Evolutionary conservation across 441 rosid genomes (phyloP).

Genomic region (Populus trichocarpa): DNA sequence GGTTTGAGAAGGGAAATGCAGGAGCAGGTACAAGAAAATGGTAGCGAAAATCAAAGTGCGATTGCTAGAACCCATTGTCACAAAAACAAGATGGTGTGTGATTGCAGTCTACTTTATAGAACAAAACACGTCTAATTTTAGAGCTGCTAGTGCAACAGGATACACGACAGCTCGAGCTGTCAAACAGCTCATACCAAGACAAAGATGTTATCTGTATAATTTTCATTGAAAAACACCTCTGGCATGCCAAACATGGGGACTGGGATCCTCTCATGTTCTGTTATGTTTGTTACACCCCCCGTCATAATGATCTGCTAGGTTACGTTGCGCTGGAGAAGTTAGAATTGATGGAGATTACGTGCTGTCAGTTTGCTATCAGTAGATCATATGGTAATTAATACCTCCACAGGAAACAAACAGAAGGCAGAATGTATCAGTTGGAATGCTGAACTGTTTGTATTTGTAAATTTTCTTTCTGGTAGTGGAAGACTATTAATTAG

Average conservation of each 20-base stretch:
- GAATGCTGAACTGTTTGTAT: no score
- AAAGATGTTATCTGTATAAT: neutral
- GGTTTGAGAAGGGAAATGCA: neutral
- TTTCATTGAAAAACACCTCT: neutral
- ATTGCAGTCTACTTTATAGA: neutral
- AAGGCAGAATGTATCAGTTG: no score
- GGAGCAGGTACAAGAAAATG: neutral
- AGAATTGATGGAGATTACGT: neutral
- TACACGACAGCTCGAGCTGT: neutral
- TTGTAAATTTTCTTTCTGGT: no score
- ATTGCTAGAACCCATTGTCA: constrained; percentile 6
- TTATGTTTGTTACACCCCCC: neutral
- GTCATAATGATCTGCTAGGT: neutral
- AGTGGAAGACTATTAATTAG: no score
- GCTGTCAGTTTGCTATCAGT: no score
- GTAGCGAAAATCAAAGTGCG: neutral
- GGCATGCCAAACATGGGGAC: neutral
- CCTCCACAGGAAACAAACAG: no score
- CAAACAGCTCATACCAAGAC: neutral
- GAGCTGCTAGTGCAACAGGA: neutral
- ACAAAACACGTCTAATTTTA: no score
- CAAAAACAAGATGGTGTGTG: neutral
- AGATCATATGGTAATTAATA: no score
- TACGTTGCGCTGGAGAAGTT: neutral
- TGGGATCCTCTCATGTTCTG: neutral